phyloP scores from a whole-genome alignment of 495 filamentous ascomycete species.

The Daldinia loculata region DNA sequence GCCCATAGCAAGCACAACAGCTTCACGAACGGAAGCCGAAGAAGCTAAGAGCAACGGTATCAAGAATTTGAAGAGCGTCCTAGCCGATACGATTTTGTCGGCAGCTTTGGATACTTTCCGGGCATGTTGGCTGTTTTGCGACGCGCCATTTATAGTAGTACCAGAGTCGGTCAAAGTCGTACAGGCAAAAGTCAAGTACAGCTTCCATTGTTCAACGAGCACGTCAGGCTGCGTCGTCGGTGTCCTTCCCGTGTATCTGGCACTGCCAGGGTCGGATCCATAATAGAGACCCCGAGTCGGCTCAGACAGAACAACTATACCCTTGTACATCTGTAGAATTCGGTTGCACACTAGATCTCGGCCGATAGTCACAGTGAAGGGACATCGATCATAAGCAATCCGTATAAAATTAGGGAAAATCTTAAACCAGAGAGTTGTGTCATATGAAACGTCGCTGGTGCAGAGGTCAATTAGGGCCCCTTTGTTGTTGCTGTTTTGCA shows the following conservation, averaged over 20 bases:
- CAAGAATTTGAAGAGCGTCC: conserved; percentile 86
- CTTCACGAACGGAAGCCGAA: conserved; percentile 80
- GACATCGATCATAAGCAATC: conserved; percentile 88
- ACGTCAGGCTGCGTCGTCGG: conserved; percentile 84
- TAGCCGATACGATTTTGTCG: conserved; percentile 87
- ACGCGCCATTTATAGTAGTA: conserved; percentile 63
- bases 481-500: conserved; percentile 82
- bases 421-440: conserved; percentile 95
- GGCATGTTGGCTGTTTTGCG: conserved; percentile 77
- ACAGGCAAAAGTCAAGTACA: conserved; percentile 97
- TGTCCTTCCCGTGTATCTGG: conserved; percentile 58
- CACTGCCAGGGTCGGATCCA: conserved; percentile 54
- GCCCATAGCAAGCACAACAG: conserved; percentile 90
- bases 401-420: conserved; percentile 95
- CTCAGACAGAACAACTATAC: conserved; percentile 79
- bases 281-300: conserved; percentile 69
- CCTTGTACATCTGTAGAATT: conserved; percentile 89
- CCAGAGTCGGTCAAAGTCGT: conserved; percentile 91
- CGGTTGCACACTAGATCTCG: conserved; percentile 91
- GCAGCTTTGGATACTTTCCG: conserved; percentile 83
- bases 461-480: conserved; percentile 93
- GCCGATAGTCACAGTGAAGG: conserved; percentile 86
- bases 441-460: conserved; percentile 93
- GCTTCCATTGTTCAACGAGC: conserved; percentile 95
- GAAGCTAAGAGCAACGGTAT: conserved; percentile 85